Evolutionary conservation across 2,329 filamentous ascomycete species (phyloP).

Genomic region (Claviceps quebecensis): DNA sequence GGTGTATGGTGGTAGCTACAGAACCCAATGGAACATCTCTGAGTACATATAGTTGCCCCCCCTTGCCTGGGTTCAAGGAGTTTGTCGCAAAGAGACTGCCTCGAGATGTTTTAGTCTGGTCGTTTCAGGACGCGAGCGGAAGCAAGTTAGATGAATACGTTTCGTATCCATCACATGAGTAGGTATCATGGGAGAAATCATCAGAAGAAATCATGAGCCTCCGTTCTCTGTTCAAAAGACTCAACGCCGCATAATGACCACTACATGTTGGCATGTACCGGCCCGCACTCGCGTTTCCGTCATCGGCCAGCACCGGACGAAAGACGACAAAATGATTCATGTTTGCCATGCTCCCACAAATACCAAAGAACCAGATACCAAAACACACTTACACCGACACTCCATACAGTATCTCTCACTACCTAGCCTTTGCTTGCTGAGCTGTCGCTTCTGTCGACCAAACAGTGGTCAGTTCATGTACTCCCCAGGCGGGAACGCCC

Average conservation of each 20-base stretch:
- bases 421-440: conserved; percentile 43
- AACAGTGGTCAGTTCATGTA: background rate
- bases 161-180: too few relatives aligned
- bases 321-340: background rate
- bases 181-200: background rate
- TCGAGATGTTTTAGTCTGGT: too few relatives aligned
- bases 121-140: too few relatives aligned
- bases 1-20: conserved; percentile 24
- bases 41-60: too few relatives aligned
- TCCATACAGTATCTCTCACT: conserved; percentile 1
- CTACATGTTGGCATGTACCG: background rate
- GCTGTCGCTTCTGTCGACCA: conserved; percentile 36
- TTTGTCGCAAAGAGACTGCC: too few relatives aligned
- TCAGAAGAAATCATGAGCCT: background rate
- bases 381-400: background rate
- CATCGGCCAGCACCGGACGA: background rate
- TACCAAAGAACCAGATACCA: too few relatives aligned
- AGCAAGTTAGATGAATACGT: too few relatives aligned
- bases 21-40: background rate
- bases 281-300: background rate
- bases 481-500: too few relatives aligned
- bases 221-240: background rate
- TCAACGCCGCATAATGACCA: conserved; percentile 1
- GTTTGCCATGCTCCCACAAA: too few relatives aligned
- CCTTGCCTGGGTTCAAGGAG: too few relatives aligned